These are phyloP conservation scores for Acacia pycnantha DNA, from an alignment of 331 rosid species.

Conservation along the genomic window DNA sequence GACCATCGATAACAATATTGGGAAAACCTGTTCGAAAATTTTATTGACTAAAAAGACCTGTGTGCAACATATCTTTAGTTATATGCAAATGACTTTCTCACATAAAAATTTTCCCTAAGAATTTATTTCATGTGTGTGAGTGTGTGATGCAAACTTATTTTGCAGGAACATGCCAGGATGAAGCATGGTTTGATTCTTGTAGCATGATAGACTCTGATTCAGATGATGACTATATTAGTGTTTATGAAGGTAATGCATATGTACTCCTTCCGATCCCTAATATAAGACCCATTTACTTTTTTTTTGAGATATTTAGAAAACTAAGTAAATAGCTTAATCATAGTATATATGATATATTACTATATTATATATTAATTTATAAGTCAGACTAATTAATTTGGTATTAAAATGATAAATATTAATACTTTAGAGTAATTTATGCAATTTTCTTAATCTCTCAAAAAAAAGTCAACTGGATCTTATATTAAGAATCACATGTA, in stretches of 20 bases:
- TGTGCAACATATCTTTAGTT: background rate
- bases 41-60: background rate
- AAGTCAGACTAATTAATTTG: no score
- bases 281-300: no score
- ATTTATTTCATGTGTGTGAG: background rate
- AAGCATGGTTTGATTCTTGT: conserved; percentile 70
- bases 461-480: no score
- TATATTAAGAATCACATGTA: background rate
- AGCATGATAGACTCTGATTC: conserved; percentile 79
- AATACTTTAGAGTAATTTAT: no score
- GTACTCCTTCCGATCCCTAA: no score
- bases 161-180: conserved; percentile 59
- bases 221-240: conserved; percentile 78
- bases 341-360: no score
- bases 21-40: background rate
- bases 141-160: background rate
- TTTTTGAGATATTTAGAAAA: no score
- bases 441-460: fast-evolving
- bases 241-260: conserved; percentile 57
- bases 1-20: background rate
- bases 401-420: no score
- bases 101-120: background rate
- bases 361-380: no score
- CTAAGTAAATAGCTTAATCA: no score
- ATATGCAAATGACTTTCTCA: no score